phyloP scores from a whole-genome alignment of 345 rosid genomes.

The Erodium maritimum region DNA sequence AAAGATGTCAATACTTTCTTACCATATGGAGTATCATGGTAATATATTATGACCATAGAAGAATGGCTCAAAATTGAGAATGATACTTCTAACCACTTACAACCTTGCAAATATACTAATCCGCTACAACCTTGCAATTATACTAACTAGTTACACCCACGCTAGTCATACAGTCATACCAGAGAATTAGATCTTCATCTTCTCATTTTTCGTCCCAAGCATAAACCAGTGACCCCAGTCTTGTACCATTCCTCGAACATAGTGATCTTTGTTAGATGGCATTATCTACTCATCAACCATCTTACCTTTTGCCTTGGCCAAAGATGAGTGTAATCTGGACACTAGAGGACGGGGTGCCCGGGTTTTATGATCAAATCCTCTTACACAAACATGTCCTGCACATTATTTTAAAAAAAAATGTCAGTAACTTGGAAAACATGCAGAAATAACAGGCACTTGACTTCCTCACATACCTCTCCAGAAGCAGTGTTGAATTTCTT shows the following conservation, averaged over 20 bases:
- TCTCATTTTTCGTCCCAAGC: not conserved
- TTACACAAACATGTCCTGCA: slow-evolving; percentile 71
- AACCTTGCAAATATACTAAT: not conserved
- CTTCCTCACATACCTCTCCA: slow-evolving; percentile 60
- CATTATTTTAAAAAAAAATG: slow-evolving; percentile 5
- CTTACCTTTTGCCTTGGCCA: slow-evolving; percentile 19
- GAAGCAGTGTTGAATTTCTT: slow-evolving; percentile 78
- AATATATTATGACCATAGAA: slow-evolving; percentile 3
- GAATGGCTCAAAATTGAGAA: slow-evolving; percentile 14
- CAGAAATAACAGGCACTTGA: slow-evolving; percentile 3
- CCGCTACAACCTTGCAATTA: no score
- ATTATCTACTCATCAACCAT: not conserved
- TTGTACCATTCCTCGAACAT: not conserved
- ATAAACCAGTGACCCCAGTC: not conserved
- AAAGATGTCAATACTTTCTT: not conserved
- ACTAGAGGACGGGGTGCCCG: slow-evolving; percentile 69
- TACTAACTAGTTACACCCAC: not conserved
- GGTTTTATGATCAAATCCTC: slow-evolving; percentile 58
- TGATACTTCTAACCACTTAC: not conserved
- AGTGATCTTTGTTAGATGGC: not conserved
- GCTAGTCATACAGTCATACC: not conserved
- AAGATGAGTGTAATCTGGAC: slow-evolving; percentile 56
- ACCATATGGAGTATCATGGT: not conserved
- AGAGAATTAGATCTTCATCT: not conserved
- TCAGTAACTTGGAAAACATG: not conserved